Evolutionary conservation across 140 eudicot genomes (phyloP).

Genomic region (Anethum foeniculum): DNA sequence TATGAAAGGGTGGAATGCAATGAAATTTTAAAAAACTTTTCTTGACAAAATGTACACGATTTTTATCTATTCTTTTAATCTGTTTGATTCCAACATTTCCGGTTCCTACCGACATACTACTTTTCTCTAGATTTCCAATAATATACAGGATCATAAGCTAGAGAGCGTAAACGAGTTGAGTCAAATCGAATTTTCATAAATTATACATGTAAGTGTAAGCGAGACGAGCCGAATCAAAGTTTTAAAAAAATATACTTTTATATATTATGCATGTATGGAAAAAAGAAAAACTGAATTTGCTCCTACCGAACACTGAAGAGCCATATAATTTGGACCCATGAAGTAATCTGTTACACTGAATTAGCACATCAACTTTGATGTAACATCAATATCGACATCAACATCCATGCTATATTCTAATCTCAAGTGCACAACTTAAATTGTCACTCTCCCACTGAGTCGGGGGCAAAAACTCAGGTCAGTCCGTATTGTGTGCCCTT

Average conservation of each 20-base stretch:
- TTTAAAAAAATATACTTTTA: too few species aligned
- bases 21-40: too few species aligned
- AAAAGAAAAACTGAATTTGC: background rate
- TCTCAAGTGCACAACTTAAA: background rate
- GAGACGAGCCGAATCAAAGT: background rate
- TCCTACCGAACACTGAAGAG: background rate
- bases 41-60: background rate
- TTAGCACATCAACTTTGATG: background rate
- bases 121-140: background rate
- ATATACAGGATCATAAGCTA: too few species aligned
- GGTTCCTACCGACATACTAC: background rate
- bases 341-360: background rate
- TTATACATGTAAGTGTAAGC: too few species aligned
- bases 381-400: background rate
- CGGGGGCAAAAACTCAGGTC: too few species aligned
- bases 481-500: too few species aligned
- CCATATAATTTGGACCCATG: background rate
- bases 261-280: background rate
- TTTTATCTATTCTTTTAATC: too few species aligned
- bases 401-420: background rate
- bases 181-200: too few species aligned
- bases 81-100: background rate
- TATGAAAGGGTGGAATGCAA: too few species aligned
- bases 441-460: background rate
- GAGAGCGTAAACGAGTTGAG: too few species aligned